These are phyloP conservation scores for Forsythia viridissima DNA, from an alignment of 257 asterid species.

Conservation along the genomic window DNA sequence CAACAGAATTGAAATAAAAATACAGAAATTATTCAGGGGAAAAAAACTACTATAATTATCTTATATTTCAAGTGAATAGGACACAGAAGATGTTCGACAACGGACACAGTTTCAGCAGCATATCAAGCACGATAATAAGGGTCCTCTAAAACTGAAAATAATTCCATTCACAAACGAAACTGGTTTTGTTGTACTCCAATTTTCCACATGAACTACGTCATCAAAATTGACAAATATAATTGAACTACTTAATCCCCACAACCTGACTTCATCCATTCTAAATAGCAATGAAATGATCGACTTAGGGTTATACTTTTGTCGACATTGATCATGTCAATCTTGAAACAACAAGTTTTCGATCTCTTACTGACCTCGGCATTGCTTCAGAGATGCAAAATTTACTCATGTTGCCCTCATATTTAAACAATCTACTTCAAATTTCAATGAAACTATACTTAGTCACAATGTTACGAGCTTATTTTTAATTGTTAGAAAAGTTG, in stretches of 20 bases:
- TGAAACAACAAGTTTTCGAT: background rate
- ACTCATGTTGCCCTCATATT: background rate
- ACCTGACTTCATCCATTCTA: background rate
- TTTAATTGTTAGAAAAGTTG: too few species aligned
- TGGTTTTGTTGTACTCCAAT: background rate
- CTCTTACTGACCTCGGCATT: background rate
- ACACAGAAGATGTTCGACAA: background rate
- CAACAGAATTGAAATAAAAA: conserved; percentile 23
- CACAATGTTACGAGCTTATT: background rate
- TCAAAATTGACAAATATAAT: background rate
- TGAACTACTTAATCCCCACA: background rate
- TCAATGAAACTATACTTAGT: background rate
- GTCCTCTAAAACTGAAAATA: background rate
- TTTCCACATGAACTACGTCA: background rate
- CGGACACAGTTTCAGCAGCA: background rate
- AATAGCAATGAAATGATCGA: background rate
- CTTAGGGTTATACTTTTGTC: background rate
- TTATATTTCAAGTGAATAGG: background rate
- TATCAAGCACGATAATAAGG: background rate
- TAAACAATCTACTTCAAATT: background rate
- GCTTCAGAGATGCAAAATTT: background rate
- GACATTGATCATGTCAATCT: background rate
- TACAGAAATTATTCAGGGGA: conserved; percentile 4
- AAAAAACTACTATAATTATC: background rate
- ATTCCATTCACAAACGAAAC: background rate